Conservation (phyloP, 2,329 filamentous ascomycete species). For the Arthrobotrys sphaeroides region DNA sequence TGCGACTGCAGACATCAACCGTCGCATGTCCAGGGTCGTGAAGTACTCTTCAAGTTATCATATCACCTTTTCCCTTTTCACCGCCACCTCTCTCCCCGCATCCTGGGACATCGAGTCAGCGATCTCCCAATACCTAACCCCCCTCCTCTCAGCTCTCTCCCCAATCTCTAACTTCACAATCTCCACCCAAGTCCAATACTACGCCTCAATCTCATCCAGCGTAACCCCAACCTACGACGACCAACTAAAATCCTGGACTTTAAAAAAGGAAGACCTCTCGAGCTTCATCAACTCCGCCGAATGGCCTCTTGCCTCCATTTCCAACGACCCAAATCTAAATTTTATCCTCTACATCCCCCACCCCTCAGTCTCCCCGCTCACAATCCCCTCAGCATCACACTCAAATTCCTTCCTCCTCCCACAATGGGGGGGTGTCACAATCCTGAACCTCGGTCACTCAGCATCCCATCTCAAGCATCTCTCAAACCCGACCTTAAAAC, state of each 20-base stretch:
- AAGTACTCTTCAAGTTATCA: slow-evolving; percentile 96
- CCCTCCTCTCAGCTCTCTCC: slow-evolving; percentile 79
- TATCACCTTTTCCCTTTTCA: slow-evolving; percentile 93
- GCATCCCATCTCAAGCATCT: slow-evolving; percentile 66
- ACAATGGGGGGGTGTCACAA: slow-evolving; percentile 86
- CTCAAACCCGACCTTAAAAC: slow-evolving; percentile 73
- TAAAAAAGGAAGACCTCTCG: slow-evolving; percentile 86
- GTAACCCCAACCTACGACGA: slow-evolving; percentile 69
- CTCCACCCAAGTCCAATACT: slow-evolving; percentile 94
- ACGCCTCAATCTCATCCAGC: slow-evolving; percentile 75
- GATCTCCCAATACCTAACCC: slow-evolving; percentile 80
- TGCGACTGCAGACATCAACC: slow-evolving; percentile 69
- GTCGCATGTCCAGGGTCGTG: slow-evolving; percentile 81
- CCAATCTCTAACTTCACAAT: slow-evolving; percentile 94
- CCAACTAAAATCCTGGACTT: slow-evolving; percentile 68
- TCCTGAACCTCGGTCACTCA: slow-evolving; percentile 68
- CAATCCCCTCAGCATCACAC: slow-evolving; percentile 67
- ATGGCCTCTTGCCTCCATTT: slow-evolving; percentile 95
- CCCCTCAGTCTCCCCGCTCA: slow-evolving; percentile 69
- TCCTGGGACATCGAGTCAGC: slow-evolving; percentile 91
- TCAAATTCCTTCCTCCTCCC: slow-evolving; percentile 69
- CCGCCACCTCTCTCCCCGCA: slow-evolving; percentile 77
- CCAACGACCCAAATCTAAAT: slow-evolving; percentile 90
- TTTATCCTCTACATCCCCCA: slow-evolving; percentile 91
- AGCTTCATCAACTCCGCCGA: slow-evolving; percentile 98